These are phyloP conservation scores for Salvia sclarea DNA, from an alignment of 305 asterid genomes.

Conservation along the genomic window DNA sequence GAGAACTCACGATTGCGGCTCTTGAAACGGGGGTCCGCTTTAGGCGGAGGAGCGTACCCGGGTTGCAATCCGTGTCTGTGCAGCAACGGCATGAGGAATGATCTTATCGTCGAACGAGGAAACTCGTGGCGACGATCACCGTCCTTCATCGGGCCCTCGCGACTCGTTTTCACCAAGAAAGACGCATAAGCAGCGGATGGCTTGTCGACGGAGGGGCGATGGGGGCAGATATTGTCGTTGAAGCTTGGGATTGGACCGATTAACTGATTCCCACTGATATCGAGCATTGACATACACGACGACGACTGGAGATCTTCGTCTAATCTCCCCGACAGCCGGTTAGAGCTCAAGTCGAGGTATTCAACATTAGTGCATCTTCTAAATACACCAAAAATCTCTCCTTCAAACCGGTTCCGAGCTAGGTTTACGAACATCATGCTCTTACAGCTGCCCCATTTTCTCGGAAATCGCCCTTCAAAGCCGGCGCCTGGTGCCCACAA, in stretches of 20 bases:
- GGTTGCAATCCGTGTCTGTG: not conserved
- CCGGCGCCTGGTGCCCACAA: constrained; percentile 43
- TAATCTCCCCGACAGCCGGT: constrained; percentile 30
- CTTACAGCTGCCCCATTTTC: constrained; percentile 39
- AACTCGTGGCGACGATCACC: not conserved
- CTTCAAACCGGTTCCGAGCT: constrained; percentile 37
- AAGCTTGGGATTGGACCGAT: constrained; percentile 32
- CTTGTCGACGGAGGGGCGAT: constrained; percentile 9
- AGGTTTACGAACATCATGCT: constrained; percentile 39
- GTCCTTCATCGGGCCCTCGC: constrained; percentile 1
- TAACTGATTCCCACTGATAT: constrained; percentile 34
- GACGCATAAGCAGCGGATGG: constrained; percentile 27
- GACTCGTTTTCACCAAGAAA: constrained; percentile 9
- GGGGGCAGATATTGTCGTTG: constrained; percentile 10
- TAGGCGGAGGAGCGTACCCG: constrained; percentile 17
- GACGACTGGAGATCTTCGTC: constrained; percentile 28
- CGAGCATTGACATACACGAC: constrained; percentile 33
- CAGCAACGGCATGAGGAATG: not conserved
- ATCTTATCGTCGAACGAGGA: not conserved
- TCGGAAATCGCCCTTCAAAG: constrained; percentile 38
- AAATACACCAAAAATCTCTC: constrained; percentile 26
- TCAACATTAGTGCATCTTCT: constrained; percentile 29
- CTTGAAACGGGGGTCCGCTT: not conserved
- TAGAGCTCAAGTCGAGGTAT: constrained; percentile 41
- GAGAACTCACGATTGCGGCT: constrained; percentile 6